Conservation (phyloP, 805 yeast species). For the Zygosaccharomyces lentus region DNA sequence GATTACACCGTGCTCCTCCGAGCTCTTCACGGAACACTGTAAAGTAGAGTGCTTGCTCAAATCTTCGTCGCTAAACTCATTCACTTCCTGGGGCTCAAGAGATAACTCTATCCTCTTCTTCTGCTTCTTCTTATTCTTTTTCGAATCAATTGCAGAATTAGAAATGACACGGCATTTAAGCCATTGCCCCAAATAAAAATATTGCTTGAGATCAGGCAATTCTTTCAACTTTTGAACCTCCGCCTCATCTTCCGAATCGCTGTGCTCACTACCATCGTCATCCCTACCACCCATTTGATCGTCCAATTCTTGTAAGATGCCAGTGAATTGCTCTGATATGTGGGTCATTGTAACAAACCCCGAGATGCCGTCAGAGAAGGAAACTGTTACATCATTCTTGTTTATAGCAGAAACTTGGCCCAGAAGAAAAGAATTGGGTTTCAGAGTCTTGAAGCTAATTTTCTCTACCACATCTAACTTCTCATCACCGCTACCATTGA, state of each 20-base stretch:
- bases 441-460: conserved; percentile 55
- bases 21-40: conserved; percentile 71
- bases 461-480: conserved; percentile 52
- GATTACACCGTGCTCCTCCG: conserved; percentile 90
- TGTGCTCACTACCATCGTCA: conserved; percentile 35
- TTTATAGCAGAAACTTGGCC: conserved; percentile 69
- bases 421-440: conserved; percentile 67
- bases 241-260: conserved; percentile 24
- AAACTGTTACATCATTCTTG: conserved; percentile 58
- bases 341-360: conserved; percentile 77
- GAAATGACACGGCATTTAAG: conserved; percentile 73
- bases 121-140: conserved; percentile 36
- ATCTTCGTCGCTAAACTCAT: conserved; percentile 64
- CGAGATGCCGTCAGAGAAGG: conserved; percentile 74
- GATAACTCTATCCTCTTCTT: conserved; percentile 66
- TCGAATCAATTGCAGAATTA: conserved; percentile 40
- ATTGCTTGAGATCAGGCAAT: conserved; percentile 51
- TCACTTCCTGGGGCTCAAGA: conserved; percentile 70
- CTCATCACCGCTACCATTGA: conserved; percentile 33
- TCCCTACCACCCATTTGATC: conserved; percentile 41
- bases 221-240: conserved; percentile 31
- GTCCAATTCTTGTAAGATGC: conserved; percentile 52
- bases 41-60: conserved; percentile 53
- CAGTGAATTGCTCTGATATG: conserved; percentile 60
- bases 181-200: conserved; percentile 78